A percentile compares a stretch with the other conserved stretches of the same genome.
Conservation (phyloP, 169 alveolate species). For the Eimeria falciformis region DNA sequence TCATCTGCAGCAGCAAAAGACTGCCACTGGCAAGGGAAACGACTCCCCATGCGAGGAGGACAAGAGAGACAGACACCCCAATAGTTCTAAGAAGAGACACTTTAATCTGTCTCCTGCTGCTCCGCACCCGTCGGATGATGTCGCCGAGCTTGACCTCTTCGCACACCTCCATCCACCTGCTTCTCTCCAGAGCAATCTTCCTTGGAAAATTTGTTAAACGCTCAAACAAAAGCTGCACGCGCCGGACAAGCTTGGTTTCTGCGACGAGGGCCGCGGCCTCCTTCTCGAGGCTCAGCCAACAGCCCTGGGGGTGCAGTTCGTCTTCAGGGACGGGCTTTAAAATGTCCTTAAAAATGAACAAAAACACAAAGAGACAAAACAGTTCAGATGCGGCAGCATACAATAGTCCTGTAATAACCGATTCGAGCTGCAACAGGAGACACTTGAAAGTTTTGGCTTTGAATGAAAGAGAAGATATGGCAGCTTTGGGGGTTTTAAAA, state of each 20-base stretch:
- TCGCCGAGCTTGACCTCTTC: constrained; percentile 35
- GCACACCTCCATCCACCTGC: constrained; percentile 62
- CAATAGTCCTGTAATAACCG: no score
- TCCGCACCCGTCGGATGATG: constrained; percentile 46
- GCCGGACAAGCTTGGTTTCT: constrained; percentile 13
- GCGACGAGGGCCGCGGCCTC: constrained; percentile 14
- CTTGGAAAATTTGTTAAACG: constrained; percentile 46
- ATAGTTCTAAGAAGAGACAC: not conserved
- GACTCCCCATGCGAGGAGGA: not conserved
- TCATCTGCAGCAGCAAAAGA: no score
- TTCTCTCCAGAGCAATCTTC: constrained; percentile 39
- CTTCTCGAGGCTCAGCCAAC: constrained; percentile 69
- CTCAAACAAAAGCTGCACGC: constrained; percentile 69
- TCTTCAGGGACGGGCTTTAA: constrained; percentile 60
- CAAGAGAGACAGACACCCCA: not conserved
- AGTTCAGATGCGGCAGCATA: not conserved
- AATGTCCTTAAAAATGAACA: constrained; percentile 49
- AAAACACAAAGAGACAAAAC: not conserved
- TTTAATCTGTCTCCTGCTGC: not conserved
- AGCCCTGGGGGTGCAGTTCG: constrained; percentile 66
- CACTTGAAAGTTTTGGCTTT: not conserved
- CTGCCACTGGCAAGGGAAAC: not conserved
- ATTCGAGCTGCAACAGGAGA: not conserved
- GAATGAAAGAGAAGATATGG: not conserved
- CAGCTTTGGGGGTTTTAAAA: not conserved